Conservation (phyloP, 2,329 filamentous ascomycete species). For the Davidsoniella neocaledoniae region DNA sequence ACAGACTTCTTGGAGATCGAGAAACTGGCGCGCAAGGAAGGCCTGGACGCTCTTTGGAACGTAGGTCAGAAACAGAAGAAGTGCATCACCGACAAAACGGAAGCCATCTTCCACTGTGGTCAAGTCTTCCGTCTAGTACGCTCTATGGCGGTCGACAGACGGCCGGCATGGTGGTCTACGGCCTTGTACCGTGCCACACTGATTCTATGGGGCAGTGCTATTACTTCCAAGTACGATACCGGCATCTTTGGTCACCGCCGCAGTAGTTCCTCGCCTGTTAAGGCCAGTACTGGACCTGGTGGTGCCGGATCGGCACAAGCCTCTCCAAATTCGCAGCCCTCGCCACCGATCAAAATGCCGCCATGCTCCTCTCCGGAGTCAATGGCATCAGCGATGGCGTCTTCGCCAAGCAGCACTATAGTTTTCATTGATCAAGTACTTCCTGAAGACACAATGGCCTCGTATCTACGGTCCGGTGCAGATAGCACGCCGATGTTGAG, state of each 20-base stretch:
- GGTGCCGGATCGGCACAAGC: neutral
- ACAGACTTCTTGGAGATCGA: slow-evolving; percentile 53
- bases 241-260: neutral
- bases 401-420: slow-evolving; percentile 10
- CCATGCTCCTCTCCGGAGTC: neutral
- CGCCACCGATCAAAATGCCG: neutral
- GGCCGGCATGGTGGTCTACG: slow-evolving; percentile 55
- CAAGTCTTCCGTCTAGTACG: slow-evolving; percentile 47
- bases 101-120: slow-evolving; percentile 50
- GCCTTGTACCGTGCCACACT: slow-evolving; percentile 51
- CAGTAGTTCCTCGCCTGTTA: neutral
- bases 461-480: slow-evolving; percentile 23
- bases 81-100: slow-evolving; percentile 45
- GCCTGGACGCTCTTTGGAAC: slow-evolving; percentile 38
- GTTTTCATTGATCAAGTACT: slow-evolving; percentile 25
- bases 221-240: slow-evolving; percentile 16
- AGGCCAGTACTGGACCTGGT: neutral
- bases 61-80: slow-evolving; percentile 39
- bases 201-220: slow-evolving; percentile 45
- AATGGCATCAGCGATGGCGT: neutral
- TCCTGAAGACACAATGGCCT: slow-evolving; percentile 23
- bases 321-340: slow-evolving; percentile 6
- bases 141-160: slow-evolving; percentile 39
- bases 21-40: slow-evolving; percentile 44
- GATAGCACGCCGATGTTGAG: slow-evolving; percentile 23